Evolutionary conservation across 2,329 filamentous ascomycete genomes (phyloP), one percentile per base, ranked within the genome.

Genomic region (Endocalyx cinctus): DNA sequence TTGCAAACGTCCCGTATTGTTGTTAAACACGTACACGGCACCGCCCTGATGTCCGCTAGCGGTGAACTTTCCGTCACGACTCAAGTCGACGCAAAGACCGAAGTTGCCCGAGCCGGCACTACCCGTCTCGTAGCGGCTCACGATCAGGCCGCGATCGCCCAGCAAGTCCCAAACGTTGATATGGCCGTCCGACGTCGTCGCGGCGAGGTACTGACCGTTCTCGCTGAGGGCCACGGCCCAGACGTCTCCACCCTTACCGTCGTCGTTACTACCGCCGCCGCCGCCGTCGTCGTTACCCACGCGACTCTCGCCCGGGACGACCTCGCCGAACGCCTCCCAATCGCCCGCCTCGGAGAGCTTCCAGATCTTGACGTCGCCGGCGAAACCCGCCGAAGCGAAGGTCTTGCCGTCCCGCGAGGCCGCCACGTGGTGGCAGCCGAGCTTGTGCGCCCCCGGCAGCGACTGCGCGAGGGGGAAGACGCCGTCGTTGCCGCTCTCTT

Each of bases 31-130:
- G 63, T 96, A 96, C 42, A 97, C 77, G 10, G 80, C 82, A 12
- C 92, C 92, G 51, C 85, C 95, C 58, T 95, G 85, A 62, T 98
- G 90, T 0, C 92, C 92, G 33, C 84, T 94, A 4, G 89, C 90
- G 18, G 89, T 94, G 59, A 87, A 84, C 42, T 77, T 81, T 33
- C 89, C 90, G 58, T 98, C 84, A 14, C 67, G 62, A 47, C 77
- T 81, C 57, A 97, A 63, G 57, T 92, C 89, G 41, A 98, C 80
- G 51, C 84, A 84, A 64, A 92, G 78, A 23, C 88, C 90, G 63
- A 96, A 97, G 59, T 84, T 90, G 11, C 88, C 88, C 48, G 90
- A 87, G 2, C 66, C 67, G n/a, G 63, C 59, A 35, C 63, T 71
- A 17, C 69, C 70, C 8, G 90, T 96, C 66, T 95, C 88, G 54